Percentiles rank a stretch among this genome's conserved stretches.
Conservation (phyloP, 495 filamentous ascomycete genomes). For the Aspergillus indologenus region DNA sequence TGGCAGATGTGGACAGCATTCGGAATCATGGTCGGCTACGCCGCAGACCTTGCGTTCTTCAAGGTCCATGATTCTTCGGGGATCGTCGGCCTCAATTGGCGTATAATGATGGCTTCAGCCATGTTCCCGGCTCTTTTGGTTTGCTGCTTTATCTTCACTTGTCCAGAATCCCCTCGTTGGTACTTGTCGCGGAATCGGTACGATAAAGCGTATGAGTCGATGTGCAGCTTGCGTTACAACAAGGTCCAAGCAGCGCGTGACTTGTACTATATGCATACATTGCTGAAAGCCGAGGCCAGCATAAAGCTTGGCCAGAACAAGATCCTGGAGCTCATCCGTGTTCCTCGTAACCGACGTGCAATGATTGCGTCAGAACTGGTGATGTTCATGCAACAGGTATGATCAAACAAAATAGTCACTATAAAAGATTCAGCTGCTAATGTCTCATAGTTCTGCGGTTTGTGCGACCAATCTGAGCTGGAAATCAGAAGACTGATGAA, state of each 20-base stretch:
- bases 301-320: constrained; percentile 60
- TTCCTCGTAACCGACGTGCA: constrained; percentile 77
- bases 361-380: constrained; percentile 71
- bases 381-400: constrained; percentile 84
- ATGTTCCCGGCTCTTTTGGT: constrained; percentile 72
- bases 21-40: constrained; percentile 76
- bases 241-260: constrained; percentile 79
- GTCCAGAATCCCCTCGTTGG: constrained; percentile 76
- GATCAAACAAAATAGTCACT: constrained; percentile 7
- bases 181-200: constrained; percentile 70
- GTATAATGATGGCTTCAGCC: constrained; percentile 79
- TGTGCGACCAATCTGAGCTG: neutral
- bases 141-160: constrained; percentile 65
- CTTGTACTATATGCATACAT: constrained; percentile 74
- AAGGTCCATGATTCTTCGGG: constrained; percentile 51
- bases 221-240: constrained; percentile 62
- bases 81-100: constrained; percentile 72
- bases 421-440: neutral
- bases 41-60: constrained; percentile 70
- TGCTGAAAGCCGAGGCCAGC: constrained; percentile 63
- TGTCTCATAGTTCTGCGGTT: constrained; percentile 20
- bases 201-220: constrained; percentile 61
- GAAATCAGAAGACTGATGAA: constrained; percentile 19
- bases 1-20: constrained; percentile 91
- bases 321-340: constrained; percentile 64